Conservation (phyloP, 78 protist genomes). For the Tieghemostelium lacteum region DNA sequence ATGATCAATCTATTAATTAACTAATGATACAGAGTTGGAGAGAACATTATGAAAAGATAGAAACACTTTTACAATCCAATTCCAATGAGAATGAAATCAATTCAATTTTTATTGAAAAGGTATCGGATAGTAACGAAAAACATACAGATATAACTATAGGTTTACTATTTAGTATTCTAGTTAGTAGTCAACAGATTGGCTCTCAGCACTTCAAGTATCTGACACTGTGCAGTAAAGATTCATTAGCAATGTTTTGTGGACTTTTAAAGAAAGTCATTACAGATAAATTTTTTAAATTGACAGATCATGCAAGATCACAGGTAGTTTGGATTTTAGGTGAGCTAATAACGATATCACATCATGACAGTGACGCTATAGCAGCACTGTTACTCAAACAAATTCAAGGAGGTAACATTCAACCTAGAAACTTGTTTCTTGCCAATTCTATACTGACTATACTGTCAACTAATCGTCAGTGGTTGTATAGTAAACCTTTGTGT, state of each 20-base stretch:
- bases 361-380: constrained; percentile 58
- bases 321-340: constrained; percentile 56
- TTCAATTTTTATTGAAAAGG: not conserved
- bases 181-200: not conserved
- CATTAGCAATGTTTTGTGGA: constrained; percentile 15
- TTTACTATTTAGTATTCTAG: constrained; percentile 26
- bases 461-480: constrained; percentile 37
- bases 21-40: constrained; percentile 45
- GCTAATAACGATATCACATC: constrained; percentile 16
- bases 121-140: constrained; percentile 4
- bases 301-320: constrained; percentile 55
- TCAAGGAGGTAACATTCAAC: constrained; percentile 46
- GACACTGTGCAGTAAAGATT: constrained; percentile 39
- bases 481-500: constrained; percentile 31
- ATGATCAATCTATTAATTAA: not conserved
- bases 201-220: constrained; percentile 11
- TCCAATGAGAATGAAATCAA: constrained; percentile 24
- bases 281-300: constrained; percentile 56
- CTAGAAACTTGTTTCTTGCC: constrained; percentile 36
- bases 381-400: constrained; percentile 51
- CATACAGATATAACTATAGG: constrained; percentile 68
- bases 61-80: constrained; percentile 13
- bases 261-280: constrained; percentile 33
- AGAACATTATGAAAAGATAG: constrained; percentile 71
- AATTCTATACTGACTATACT: constrained; percentile 24